Base-by-base conservation (phyloP, 331 rosid species). In the Acacia pycnantha region DNA sequence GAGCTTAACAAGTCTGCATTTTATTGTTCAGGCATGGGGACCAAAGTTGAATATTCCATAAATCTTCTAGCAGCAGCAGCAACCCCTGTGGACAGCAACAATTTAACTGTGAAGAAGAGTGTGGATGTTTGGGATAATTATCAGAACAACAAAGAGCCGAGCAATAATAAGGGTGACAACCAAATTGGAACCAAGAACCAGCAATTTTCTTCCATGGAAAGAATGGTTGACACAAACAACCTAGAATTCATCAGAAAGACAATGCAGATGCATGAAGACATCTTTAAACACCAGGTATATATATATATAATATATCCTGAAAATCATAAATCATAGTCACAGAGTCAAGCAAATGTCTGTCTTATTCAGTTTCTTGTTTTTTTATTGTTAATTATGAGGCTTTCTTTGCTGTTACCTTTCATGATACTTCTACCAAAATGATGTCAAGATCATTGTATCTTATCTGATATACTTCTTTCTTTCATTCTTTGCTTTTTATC, bases 191-290 rank as follows among this genome's bases (percentile, higher is more conserved):
- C 82, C 67, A 84, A 70, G 66, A 89, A 78, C 33, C 46, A 85
- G 75, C 77, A 77, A 74, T 84, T 68, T 79, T 77, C 86, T 79
- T 77, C 86, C 64, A 83, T 90, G 91, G 94, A 92, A 73, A 90
- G 84, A 87, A 81, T 70, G 88, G 85, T 92, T 26, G 92, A 88
- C 65, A 88, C 89, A 82, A 85, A 87, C 84, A 88, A 73, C 12
- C 51, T 79, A 8, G 95, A 96, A 73, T 84, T 85, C 84, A 94
- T 96, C 79, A 92, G 74, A 80, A 91, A 73, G 58, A 94, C 98
- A 81, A 94, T 96, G 97, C 94, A 89, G 87, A 82, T 79, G 92
- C 99, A 96, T 69, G 99, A 96, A 81, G 88, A 87, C 79, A 87
- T 83, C 82, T 96, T 96, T 83, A 96, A 90, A 79, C 81, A 88